Percentiles rank a stretch among this genome's conserved stretches.
Conservation (phyloP, 305 asterid genomes). For the Solanum hybrid region DNA sequence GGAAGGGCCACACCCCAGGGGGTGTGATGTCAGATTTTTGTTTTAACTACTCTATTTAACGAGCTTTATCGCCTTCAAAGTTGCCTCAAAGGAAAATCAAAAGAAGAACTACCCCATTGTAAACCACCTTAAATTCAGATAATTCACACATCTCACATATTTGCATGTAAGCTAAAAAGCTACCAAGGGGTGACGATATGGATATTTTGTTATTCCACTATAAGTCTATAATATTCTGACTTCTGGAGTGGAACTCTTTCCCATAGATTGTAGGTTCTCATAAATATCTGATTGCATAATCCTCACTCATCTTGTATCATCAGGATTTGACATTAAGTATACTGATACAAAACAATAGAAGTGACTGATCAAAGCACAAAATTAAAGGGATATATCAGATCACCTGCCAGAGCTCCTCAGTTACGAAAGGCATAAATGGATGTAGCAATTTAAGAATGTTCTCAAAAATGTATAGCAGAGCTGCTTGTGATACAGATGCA, state of each 20-base stretch:
- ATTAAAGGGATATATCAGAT: not conserved
- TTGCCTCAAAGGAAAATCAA: not conserved
- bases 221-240: not conserved
- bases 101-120: not conserved
- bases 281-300: not conserved
- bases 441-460: constrained; percentile 77
- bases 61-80: not conserved
- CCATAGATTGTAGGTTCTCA: not conserved
- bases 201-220: not conserved
- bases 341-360: not conserved
- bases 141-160: not conserved
- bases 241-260: not conserved
- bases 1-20: not conserved
- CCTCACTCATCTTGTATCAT: not conserved
- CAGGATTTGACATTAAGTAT: not conserved
- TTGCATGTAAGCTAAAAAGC: not conserved
- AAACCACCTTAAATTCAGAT: not conserved
- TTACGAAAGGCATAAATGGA: constrained; percentile 97
- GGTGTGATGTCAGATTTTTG: not conserved
- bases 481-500: constrained; percentile 65
- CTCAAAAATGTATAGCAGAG: constrained; percentile 71
- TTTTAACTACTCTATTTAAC: not conserved
- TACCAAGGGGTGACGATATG: not conserved
- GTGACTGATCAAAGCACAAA: not conserved
- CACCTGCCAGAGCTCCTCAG: constrained; percentile 99